phyloP scores from a whole-genome alignment of 306 rosid genomes.

The Sindora glabra region DNA sequence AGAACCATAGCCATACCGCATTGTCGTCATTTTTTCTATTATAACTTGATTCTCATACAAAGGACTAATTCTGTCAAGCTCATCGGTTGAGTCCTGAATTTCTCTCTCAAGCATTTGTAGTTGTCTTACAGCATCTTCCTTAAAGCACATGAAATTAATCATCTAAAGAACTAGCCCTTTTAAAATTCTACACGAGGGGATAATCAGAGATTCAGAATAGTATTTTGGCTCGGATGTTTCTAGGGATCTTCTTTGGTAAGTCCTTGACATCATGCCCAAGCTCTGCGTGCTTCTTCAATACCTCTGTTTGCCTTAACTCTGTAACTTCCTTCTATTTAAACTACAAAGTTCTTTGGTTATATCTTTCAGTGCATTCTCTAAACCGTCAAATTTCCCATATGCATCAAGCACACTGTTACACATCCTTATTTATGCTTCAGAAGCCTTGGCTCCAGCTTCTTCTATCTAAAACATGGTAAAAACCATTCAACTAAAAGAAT shows the following conservation, averaged over 20 bases:
- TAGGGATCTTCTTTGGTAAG: constrained; percentile 67
- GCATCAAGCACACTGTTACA: constrained; percentile 89
- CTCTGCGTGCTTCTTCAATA: constrained; percentile 67
- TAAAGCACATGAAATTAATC: constrained; percentile 21
- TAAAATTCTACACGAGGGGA: background rate
- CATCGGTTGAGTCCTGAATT: constrained; percentile 67
- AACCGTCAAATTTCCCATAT: constrained; percentile 77
- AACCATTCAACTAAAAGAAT: background rate
- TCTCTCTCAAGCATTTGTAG: constrained; percentile 53
- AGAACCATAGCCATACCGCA: constrained; percentile 62
- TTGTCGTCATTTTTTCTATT: constrained; percentile 71
- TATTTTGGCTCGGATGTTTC: constrained; percentile 67
- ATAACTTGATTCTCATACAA: constrained; percentile 54
- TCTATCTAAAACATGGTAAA: constrained; percentile 60
- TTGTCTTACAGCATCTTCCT: constrained; percentile 79
- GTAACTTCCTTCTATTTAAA: constrained; percentile 74
- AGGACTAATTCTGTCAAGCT: constrained; percentile 71
- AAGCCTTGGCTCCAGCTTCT: constrained; percentile 65
- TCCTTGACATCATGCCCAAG: constrained; percentile 93
- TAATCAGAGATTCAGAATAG: constrained; percentile 6
- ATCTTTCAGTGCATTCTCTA: constrained; percentile 78
- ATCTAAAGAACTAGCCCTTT: constrained; percentile 13
- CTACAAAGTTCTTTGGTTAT: constrained; percentile 69
- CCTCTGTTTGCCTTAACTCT: constrained; percentile 66
- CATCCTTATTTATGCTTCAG: constrained; percentile 73